These are phyloP conservation scores for Pichia phayaonensis DNA, from an alignment of 805 yeast species.

Conservation along the genomic window DNA sequence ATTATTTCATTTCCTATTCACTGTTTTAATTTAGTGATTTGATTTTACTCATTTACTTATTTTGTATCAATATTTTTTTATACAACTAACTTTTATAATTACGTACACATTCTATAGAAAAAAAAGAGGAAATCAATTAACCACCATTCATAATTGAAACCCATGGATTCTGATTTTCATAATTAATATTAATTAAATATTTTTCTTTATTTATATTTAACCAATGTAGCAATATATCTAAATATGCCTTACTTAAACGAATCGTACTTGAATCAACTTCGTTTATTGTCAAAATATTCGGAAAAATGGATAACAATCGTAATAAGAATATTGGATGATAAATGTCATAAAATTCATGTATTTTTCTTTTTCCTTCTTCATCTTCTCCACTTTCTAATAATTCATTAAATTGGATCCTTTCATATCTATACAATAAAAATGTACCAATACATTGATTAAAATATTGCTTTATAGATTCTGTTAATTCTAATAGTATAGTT, in stretches of 20 bases:
- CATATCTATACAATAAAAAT: conserved; percentile 65
- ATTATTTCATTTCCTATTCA: no score
- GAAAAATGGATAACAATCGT: conserved; percentile 68
- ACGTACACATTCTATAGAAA: background rate
- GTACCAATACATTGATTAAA: conserved; percentile 70
- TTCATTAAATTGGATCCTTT: conserved; percentile 63
- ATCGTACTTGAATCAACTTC: conserved; percentile 74
- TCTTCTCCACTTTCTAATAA: conserved; percentile 32
- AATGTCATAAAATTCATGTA: conserved; percentile 31
- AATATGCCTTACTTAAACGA: conserved; percentile 42
- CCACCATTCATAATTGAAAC: conserved; percentile 10
- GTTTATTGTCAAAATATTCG: conserved; percentile 74
- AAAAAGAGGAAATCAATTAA: background rate
- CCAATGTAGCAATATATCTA: conserved; percentile 48
- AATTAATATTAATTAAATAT: conserved; percentile 30
- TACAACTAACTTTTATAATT: background rate
- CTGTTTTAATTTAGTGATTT: background rate
- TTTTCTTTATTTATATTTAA: conserved; percentile 37
- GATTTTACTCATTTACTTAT: no score
- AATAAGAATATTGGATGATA: conserved; percentile 83
- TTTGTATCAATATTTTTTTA: no score
- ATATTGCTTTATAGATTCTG: conserved; percentile 60
- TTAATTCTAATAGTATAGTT: conserved; percentile 58
- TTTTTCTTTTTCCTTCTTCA: conserved; percentile 11
- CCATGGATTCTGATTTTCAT: conserved; percentile 43